phyloP scores from a whole-genome alignment of 345 rosid species.

The Balakata baccata region DNA sequence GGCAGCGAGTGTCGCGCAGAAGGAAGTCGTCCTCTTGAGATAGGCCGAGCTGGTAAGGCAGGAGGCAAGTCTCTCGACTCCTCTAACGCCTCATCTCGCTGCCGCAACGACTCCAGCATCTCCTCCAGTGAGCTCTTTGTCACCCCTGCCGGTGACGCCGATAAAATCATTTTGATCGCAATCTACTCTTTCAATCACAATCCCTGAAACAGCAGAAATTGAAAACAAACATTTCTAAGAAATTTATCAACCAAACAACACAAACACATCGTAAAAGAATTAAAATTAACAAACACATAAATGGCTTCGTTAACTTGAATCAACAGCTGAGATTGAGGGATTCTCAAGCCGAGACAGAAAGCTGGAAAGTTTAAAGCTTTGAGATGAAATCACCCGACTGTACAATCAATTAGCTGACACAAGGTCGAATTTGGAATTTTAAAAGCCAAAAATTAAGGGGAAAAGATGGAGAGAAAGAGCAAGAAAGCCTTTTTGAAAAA shows the following conservation, averaged over 20 bases:
- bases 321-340: background rate
- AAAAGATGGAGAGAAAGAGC: background rate
- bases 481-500: background rate
- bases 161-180: conserved; percentile 50
- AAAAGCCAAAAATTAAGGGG: background rate
- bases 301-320: background rate
- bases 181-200: conserved; percentile 16
- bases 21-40: conserved; percentile 76
- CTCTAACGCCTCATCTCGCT: conserved; percentile 56
- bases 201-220: conserved; percentile 14
- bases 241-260: background rate
- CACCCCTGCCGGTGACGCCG: conserved; percentile 53
- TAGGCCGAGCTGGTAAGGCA: conserved; percentile 85
- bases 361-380: background rate
- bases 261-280: background rate
- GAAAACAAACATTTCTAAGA: background rate
- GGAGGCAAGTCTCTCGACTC: conserved; percentile 81
- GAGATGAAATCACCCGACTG: background rate
- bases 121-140: conserved; percentile 92
- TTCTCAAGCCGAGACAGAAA: background rate
- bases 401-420: conserved; percentile 1
- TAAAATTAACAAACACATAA: background rate
- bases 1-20: conserved; percentile 75
- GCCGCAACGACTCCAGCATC: conserved; percentile 81
- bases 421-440: background rate